Evolutionary conservation across 2,329 filamentous ascomycete species (phyloP), one percentile per base, ranked within the genome.

Genomic region (Aureobasidium musti): DNA sequence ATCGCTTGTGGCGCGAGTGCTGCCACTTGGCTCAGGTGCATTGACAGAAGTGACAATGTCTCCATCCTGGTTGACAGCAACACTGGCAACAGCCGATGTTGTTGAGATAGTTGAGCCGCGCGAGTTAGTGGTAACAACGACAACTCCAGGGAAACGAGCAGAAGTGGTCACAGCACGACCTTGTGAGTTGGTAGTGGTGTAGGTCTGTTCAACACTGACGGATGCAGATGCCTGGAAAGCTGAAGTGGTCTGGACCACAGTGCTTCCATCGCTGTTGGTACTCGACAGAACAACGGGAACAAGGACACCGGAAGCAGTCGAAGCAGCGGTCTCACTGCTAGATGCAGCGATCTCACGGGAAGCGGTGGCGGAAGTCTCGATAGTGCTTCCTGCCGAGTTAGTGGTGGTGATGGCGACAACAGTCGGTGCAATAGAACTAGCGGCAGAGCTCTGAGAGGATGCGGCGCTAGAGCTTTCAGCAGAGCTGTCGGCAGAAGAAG

Each of bases 231-330:
- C 69, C 49, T 72, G 75, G 65, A 82, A 76, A 60, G 79, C 77
- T 6, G 74, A 73, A 6, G 76, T 78, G 5, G 80, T 79, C n/a
- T 69, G 41, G 3, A 71, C 69, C n/a, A 75, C 70, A 7, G 77
- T 71, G 61, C 72, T 73, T 68, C 80, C 80, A 33, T 71, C 72
- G 35, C 71, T 70, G 67, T 78, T 70, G 19, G 78, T 81, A 2
- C 79, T 77, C 1, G 78, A 77, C 59, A 78, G 68, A 23, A 74
- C 72, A 28, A 79, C 72, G 11, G 78, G 77, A 10, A 82, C 73
- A 37, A 82, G 69, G 26, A 82, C 72, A 53, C 74, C 75, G 28
- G 73, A 72, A 50, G 68, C 43, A 53, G 66, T 69, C 21, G 69
- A 69, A 23, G 69, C 69, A 14, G 69, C 67, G 23, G 41, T 52